Conservation (phyloP, 2,329 filamentous ascomycete genomes). For the Lasiodiplodia theobromae region DNA sequence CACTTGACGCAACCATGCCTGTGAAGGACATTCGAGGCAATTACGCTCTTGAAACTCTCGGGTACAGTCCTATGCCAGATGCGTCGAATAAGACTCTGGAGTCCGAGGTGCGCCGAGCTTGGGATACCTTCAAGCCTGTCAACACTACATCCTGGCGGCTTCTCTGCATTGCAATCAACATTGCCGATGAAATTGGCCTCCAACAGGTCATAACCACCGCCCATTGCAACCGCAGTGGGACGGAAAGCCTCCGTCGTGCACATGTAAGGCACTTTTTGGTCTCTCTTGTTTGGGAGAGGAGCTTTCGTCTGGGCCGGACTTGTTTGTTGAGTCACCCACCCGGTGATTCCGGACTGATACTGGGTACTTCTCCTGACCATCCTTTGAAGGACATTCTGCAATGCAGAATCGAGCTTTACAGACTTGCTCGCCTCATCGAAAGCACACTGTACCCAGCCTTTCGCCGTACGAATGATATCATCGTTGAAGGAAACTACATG, state of each 20-base stretch:
- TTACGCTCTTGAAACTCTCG: background rate
- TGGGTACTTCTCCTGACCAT: background rate
- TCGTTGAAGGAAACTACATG: background rate
- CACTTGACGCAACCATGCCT: background rate
- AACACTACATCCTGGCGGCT: background rate
- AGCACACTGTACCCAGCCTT: background rate
- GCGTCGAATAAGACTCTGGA: background rate
- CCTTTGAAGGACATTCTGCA: background rate
- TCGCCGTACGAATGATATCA: background rate
- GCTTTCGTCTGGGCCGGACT: background rate
- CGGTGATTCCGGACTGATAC: background rate
- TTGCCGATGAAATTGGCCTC: conserved; percentile 4
- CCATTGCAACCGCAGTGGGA: background rate
- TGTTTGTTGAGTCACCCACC: background rate
- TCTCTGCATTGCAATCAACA: background rate
- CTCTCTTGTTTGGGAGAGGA: background rate
- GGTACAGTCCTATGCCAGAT: background rate
- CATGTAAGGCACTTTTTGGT: background rate
- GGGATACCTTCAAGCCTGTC: background rate
- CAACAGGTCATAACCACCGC: background rate
- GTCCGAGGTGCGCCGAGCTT: background rate
- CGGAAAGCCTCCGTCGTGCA: background rate
- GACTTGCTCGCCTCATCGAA: background rate
- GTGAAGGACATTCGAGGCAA: background rate
- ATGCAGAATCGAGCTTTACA: background rate